These are phyloP conservation scores for Catharanthus roseus DNA, from an alignment of 257 asterid species.

Conservation along the genomic window DNA sequence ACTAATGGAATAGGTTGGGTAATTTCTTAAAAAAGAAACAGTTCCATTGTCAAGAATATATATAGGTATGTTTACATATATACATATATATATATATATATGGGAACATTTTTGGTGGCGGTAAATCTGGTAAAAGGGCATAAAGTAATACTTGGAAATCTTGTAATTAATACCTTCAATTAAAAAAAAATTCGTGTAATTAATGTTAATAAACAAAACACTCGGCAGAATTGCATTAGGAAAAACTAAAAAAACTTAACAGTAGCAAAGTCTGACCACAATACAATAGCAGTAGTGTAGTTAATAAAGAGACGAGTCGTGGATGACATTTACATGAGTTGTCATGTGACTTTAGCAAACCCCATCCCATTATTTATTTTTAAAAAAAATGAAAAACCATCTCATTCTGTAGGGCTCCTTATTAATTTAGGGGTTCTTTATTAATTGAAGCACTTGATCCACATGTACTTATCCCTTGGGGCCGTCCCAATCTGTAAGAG, in stretches of 20 bases:
- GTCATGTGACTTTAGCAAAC: neutral
- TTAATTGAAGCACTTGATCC: neutral
- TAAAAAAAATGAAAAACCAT: too few relatives aligned
- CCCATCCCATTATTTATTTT: too few relatives aligned
- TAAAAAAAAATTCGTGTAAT: too few relatives aligned
- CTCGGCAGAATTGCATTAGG: neutral
- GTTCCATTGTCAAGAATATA: too few relatives aligned
- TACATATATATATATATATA: too few relatives aligned
- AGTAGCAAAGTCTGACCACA: neutral
- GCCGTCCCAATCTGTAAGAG: neutral
- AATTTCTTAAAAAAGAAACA: too few relatives aligned
- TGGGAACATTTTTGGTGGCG: neutral
- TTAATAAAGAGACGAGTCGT: too few relatives aligned
- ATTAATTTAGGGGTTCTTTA: too few relatives aligned
- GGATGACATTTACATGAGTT: neutral
- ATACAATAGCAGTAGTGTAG: neutral
- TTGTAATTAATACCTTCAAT: neutral
- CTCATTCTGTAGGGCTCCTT: neutral
- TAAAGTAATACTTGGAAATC: neutral
- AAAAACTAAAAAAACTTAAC: neutral
- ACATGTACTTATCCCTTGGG: neutral
- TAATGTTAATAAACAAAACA: neutral
- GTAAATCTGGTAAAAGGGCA: neutral
- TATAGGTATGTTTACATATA: too few relatives aligned
- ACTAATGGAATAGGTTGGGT: too few relatives aligned